Percentiles rank a stretch among this genome's conserved stretches.
phyloP scores from a whole-genome alignment of 805 yeast genomes.

The Wickerhamomyces ciferrii region DNA sequence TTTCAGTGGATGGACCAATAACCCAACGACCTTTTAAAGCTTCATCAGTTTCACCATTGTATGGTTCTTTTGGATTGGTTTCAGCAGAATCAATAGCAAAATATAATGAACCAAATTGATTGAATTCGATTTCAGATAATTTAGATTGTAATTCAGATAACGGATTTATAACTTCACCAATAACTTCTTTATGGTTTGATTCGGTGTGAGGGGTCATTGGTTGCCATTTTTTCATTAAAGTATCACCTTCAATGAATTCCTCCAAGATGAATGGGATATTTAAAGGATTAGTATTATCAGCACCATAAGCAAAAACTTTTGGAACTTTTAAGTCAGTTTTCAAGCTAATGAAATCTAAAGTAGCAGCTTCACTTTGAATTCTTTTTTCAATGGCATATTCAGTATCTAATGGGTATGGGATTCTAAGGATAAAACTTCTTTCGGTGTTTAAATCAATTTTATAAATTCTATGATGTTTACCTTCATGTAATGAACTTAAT shows the following conservation, averaged over 20 bases:
- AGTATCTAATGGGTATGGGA: constrained; percentile 77
- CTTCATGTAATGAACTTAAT: constrained; percentile 84
- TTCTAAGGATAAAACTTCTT: constrained; percentile 65
- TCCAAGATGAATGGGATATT: constrained; percentile 73
- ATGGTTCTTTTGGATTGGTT: constrained; percentile 32
- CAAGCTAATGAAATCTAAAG: constrained; percentile 71
- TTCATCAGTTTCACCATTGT: constrained; percentile 55
- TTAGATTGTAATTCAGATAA: constrained; percentile 61
- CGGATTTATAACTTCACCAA: constrained; percentile 64
- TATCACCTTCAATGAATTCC: constrained; percentile 76
- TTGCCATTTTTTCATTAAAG: constrained; percentile 87
- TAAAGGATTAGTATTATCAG: constrained; percentile 54
- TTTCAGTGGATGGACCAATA: constrained; percentile 86
- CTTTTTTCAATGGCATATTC: constrained; percentile 60
- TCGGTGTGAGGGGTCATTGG: constrained; percentile 65
- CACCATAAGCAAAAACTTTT: constrained; percentile 61
- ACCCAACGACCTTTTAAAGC: constrained; percentile 66
- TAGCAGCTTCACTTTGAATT: constrained; percentile 87
- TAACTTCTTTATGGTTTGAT: constrained; percentile 42
- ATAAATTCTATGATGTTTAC: constrained; percentile 88
- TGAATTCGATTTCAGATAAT: constrained; percentile 54
- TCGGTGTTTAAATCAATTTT: constrained; percentile 59
- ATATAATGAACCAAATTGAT: constrained; percentile 76
- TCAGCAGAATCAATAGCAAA: constrained; percentile 61
- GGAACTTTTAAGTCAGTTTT: constrained; percentile 72